Base-by-base conservation (phyloP, 352 stramenopile genomes). In the Phytophthora pistaciae region DNA sequence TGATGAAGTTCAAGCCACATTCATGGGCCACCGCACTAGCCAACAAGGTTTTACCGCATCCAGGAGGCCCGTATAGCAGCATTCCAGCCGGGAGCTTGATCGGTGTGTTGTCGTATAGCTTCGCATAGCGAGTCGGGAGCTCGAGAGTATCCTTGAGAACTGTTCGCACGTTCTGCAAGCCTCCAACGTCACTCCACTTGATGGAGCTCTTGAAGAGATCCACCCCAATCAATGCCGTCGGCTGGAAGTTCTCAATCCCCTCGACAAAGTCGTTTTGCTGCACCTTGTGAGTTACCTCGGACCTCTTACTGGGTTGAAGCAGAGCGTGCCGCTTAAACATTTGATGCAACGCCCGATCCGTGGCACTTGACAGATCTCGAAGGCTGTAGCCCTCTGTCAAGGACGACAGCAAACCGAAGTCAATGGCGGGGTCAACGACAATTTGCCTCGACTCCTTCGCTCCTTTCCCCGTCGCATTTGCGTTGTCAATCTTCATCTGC, bases 31-130 rank as follows among this genome's bases (percentile, higher is more conserved):
- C 86, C 0, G 91, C 91, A 33, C 90, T 92, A n/a, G 91, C 91
- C 2, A 98, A 64, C 21, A 97, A 66, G 16, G 92, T 97, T 66
- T 98, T 98, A 0, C 92, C 92, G 56, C 96, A 98, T 14, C 97
- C 94, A 36, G 94, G 91, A 23, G 93, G 93, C 0, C 93, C 94
- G 62, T 97, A 97, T 3, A 98, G 62, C 13, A 98, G 68, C 66
- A 98, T 83, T 3, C 94, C 91, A 20, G 89, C 90, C 16, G 91
- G 88, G 16, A 96, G 72, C 60, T 94, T 95, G 57, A 96, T 91
- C 18, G 90, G 88, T 13, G 87, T 85, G 42, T 87, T 90, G 48
- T 93, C 83, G 65, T 96, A 97, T 10, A 96, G 64, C 53, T 94
- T 94, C 27, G 73, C 67, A 63, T 96, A 95, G 0, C 78, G 81